Conservation (phyloP, 1,284 basidiomycete genomes). For the Ganoderma meredithae region DNA sequence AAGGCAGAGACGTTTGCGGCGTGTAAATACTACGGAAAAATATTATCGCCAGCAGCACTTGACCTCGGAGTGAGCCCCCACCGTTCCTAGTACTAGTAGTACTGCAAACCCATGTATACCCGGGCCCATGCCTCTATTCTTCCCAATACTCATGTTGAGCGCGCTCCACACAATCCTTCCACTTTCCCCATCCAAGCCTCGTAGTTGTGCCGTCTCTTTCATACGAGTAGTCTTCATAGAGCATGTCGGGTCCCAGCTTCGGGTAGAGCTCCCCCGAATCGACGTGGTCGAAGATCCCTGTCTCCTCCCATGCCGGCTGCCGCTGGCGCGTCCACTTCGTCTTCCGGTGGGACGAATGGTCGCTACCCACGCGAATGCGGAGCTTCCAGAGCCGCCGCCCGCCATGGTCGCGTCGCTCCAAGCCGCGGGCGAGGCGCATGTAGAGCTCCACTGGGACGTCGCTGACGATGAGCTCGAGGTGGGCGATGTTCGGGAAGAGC, state of each 20-base stretch:
- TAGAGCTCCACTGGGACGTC: not conserved
- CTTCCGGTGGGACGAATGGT: no score
- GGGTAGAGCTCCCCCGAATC: not conserved
- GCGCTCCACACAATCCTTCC: not conserved
- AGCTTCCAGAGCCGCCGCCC: not conserved
- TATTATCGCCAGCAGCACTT: no score
- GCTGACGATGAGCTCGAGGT: not conserved
- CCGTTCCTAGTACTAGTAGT: no score
- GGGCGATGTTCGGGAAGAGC: conserved; percentile 1
- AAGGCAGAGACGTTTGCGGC: no score
- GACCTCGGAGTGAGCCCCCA: no score
- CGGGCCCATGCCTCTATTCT: not conserved
- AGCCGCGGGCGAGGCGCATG: not conserved
- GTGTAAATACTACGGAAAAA: no score
- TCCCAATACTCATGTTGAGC: not conserved
- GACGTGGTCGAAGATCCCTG: not conserved
- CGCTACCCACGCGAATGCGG: not conserved
- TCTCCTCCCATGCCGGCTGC: not conserved
- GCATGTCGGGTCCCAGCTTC: no score
- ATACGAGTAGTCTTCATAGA: no score
- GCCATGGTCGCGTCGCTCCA: not conserved
- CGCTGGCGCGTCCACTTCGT: not conserved
- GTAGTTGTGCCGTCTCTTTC: not conserved
- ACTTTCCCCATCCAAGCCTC: not conserved
- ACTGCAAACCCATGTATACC: not conserved